phyloP scores from a whole-genome alignment of 331 rosid species.

The Rhamnella rubrinervis region DNA sequence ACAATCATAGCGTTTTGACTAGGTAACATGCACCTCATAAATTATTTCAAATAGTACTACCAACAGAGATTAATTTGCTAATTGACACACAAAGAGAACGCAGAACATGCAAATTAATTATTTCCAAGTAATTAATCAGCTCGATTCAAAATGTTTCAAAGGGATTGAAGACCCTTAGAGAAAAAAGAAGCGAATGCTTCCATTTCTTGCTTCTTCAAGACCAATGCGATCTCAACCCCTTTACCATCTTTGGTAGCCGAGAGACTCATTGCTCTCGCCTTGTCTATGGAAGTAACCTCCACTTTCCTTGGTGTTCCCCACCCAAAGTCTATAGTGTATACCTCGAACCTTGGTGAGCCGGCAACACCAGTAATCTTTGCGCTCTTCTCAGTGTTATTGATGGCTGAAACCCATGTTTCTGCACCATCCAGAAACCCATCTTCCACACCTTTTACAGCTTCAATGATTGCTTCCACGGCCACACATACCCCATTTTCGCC shows the following conservation, averaged over 20 bases:
- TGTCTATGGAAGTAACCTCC: constrained; percentile 19
- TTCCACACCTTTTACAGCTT: constrained; percentile 19
- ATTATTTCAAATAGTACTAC: too few relatives aligned
- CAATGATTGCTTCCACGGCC: constrained; percentile 17
- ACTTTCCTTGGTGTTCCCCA: constrained; percentile 32
- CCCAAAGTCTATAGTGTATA: constrained; percentile 29
- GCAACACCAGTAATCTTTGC: background rate
- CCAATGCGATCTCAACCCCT: constrained; percentile 34
- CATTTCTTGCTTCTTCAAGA: constrained; percentile 22
- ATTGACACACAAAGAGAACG: too few relatives aligned
- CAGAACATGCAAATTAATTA: too few relatives aligned
- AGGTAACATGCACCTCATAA: too few relatives aligned
- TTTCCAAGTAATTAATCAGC: too few relatives aligned
- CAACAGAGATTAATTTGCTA: too few relatives aligned
- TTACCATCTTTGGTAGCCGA: constrained; percentile 22
- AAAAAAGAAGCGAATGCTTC: constrained; percentile 27
- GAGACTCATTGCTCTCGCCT: constrained; percentile 9
- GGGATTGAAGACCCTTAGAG: constrained; percentile 15
- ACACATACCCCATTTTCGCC: constrained; percentile 24
- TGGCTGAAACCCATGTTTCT: background rate
- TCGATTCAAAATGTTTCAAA: background rate
- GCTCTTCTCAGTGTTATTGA: background rate
- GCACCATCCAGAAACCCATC: constrained; percentile 6
- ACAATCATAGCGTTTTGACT: too few relatives aligned
- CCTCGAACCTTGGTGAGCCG: constrained; percentile 27